phyloP scores from a whole-genome alignment of 139 green algal species.

The Chlorella vulgaris region DNA sequence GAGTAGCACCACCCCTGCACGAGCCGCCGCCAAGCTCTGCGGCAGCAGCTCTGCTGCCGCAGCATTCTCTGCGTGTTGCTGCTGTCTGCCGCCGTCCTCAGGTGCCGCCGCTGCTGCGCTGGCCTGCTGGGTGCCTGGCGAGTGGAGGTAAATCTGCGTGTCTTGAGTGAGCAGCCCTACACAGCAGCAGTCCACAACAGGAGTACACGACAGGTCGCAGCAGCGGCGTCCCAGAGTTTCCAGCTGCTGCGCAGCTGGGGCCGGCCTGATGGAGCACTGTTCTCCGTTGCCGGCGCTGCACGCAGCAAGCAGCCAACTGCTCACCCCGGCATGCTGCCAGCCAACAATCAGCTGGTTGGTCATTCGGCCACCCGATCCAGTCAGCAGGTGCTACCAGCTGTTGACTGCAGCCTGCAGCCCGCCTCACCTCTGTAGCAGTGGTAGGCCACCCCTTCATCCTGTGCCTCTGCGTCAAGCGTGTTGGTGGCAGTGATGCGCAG shows the following conservation, averaged over 20 bases:
- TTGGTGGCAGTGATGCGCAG: conserved; percentile 50
- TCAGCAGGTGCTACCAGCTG: no score
- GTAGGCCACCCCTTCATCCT: conserved; percentile 53
- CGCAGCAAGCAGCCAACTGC: not conserved
- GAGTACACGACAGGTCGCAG: no score
- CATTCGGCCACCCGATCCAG: no score
- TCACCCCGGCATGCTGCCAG: no score
- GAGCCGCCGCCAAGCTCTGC: not conserved
- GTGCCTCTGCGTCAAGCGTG: conserved; percentile 50
- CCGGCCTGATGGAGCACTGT: no score
- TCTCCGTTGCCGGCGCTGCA: no score
- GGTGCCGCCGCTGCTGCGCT: not conserved
- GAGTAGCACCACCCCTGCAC: not conserved
- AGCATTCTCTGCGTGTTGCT: not conserved
- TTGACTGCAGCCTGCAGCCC: no score
- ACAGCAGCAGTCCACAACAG: no score
- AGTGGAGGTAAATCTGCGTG: conserved; percentile 43
- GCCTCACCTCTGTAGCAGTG: conserved; percentile 67
- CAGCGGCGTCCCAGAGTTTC: no score
- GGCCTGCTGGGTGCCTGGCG: not conserved
- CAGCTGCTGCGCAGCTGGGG: no score
- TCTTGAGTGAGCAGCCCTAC: conserved; percentile 46
- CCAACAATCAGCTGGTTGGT: no score
- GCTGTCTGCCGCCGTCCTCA: not conserved
- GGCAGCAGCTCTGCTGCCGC: not conserved